These are phyloP conservation scores for Dysphania ambrosioides DNA, from an alignment of 148 eudicot genomes.

Conservation along the genomic window DNA sequence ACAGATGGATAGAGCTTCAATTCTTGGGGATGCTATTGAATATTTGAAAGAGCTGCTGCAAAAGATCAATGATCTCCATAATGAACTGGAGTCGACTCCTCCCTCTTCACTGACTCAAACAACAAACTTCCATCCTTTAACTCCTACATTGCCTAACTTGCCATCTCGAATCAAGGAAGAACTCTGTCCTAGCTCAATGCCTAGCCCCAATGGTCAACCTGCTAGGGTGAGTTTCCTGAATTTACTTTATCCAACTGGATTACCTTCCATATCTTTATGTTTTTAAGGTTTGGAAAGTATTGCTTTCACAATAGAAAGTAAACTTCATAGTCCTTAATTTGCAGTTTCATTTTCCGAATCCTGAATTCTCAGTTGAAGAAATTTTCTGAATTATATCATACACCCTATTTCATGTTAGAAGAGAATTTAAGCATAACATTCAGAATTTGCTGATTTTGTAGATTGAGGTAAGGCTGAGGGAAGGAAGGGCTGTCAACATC, in stretches of 20 bases:
- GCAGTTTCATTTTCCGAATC: background rate
- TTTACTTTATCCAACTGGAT: background rate
- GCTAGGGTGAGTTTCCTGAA: constrained; percentile 51
- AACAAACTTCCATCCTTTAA: constrained; percentile 61
- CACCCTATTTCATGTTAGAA: background rate
- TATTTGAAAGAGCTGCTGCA: constrained; percentile 76
- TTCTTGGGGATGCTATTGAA: constrained; percentile 84
- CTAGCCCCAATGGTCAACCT: constrained; percentile 79
- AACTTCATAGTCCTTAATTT: too few relatives aligned
- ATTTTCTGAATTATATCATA: background rate
- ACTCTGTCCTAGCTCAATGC: constrained; percentile 63
- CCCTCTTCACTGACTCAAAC: constrained; percentile 56
- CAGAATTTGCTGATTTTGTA: constrained; percentile 22
- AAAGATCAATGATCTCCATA: constrained; percentile 79
- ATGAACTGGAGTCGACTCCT: constrained; percentile 68
- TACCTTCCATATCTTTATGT: background rate
- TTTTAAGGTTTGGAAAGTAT: background rate
- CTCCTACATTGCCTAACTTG: constrained; percentile 66
- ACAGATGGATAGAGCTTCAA: constrained; percentile 92
- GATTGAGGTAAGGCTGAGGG: constrained; percentile 91
- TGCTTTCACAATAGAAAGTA: too few relatives aligned
- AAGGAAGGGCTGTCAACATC: constrained; percentile 81
- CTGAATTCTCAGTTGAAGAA: background rate
- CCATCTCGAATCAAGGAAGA: constrained; percentile 80
- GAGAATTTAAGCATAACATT: background rate